Base-by-base conservation (phyloP, 75 land plant genomes). In the Pinus tabuliformis region DNA sequence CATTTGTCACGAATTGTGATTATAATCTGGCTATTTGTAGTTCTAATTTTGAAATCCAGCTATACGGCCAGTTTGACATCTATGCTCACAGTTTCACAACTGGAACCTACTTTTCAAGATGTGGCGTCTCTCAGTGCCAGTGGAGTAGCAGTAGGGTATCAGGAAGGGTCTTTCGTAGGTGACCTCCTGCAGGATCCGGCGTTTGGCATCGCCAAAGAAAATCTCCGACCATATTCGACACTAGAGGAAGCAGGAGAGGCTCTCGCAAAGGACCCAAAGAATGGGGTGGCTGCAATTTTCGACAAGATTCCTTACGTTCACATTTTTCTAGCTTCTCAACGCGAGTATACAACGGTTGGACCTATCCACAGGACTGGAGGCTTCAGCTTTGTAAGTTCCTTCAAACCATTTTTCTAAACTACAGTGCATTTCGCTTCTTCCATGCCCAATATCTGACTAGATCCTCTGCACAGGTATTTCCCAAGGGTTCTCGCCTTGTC, bases 21-120 rank as follows among this genome's bases (percentile, higher is more conserved):
- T 15, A 36, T 66, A 36, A 66, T 66, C 3, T 91, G 88, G 91
- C 49, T 91, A 63, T 82, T 86, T 45, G 86, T 88, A 56, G 85
- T 86, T 58, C 77, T 88, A 14, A 79, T 88, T 7, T 59, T 88
- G 39, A 79, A 72, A 14, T 78, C 85, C 17, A 80, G 70, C 20
- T 66, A 66, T n/a, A 89, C 91, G 1, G 91, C 93, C 13, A 88
- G 84, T 72, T 76, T 91, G 56, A 89, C 85, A 0, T 82, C 89
- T 1, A 82, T 82, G 81, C 75, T 91, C 73, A 91, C 93, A 18
- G 85, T 84, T 21, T 63, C 79, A n/a, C 73, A 76, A 76, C 66
- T 88, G 45, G 33, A 71, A 26, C 88, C 93, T 11, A 73, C 83
- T 5, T 37, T 82, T 5, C n/a, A 60, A 4, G 79, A 83, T 36